Evolutionary conservation across 1,284 basidiomycete genomes (phyloP), one percentile per base, ranked within the genome.

Genomic region (Farysia itapuensis): DNA sequence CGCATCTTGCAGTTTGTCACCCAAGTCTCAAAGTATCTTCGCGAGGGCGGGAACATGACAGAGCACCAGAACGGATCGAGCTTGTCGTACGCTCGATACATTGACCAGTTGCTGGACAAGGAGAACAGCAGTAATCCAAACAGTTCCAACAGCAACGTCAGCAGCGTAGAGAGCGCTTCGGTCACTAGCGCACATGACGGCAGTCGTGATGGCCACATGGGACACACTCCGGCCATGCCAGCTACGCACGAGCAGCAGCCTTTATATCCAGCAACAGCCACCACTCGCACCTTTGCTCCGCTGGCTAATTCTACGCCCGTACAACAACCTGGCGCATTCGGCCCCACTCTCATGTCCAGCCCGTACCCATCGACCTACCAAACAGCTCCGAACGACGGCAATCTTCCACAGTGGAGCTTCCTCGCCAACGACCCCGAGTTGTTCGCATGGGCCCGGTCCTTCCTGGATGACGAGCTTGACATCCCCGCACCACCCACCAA

Each of bases 41-140:
- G 46, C 18, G 36, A 50, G 18, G 53, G 38, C 4, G 53, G 53
- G n/a, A 44, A 57, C 28, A 50, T 34, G 47, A 57, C 53, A 5
- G 32, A 30, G 33, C 53, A 57, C 25, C 53, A 57, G 39, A 50
- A 50, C 19, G 53, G 53, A 13, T 57, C 53, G 8, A 57, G 53
- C 29, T 28, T 57, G 21, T 42, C 43, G 5, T 57, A 57, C n/a
- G 53, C 53, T 15, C 44, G 39, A 16, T 57, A 57, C 33, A 50
- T 57, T 20, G 46, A 57, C 16, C 53, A 39, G n/a, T 43, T 57
- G 8, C 20, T 57, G 13, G 34, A 49, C 30, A 56, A 41, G 46
- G 52, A 48, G 19, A 35, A 30, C 35, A 44, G 6, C 16, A 34
- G 14, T 8, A 41, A 31, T 15, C 11, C 4, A 25, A 35, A n/a